A percentile compares a stretch with the other conserved stretches of the same genome.
These are phyloP conservation scores for Serendipita sp. DNA, from an alignment of 1,284 basidiomycete genomes.

Conservation along the genomic window DNA sequence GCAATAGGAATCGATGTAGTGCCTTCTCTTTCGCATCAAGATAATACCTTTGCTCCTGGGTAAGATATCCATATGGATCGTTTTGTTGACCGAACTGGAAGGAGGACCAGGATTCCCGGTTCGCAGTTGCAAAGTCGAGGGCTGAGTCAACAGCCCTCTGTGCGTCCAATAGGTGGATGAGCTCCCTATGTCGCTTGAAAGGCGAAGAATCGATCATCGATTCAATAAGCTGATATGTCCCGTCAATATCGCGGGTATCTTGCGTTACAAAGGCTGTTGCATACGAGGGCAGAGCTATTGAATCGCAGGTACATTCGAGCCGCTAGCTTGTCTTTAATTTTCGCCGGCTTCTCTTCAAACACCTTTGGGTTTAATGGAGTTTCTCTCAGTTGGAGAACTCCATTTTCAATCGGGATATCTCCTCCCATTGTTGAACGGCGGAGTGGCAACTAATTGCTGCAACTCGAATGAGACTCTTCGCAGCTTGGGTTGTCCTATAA, in stretches of 20 bases:
- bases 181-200: conserved; percentile 18
- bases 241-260: conserved; percentile 1
- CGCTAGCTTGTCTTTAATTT: no score
- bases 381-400: conserved; percentile 13
- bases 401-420: conserved; percentile 20
- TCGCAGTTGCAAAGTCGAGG: not conserved
- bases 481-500: not conserved
- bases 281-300: no score
- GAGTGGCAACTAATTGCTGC: not conserved
- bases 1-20: no score
- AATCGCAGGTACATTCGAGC: no score
- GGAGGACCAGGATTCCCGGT: not conserved
- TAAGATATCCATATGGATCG: no score
- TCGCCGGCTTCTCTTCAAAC: no score
- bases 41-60: no score
- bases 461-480: conserved; percentile 1
- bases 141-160: conserved; percentile 26
- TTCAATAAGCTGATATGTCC: conserved; percentile 18
- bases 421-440: conserved; percentile 12
- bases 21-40: no score
- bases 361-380: no score
- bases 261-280: no score
- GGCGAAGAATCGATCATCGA: conserved; percentile 15
- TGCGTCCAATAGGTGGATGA: conserved; percentile 33
- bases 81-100: not conserved